Base-by-base conservation (phyloP, 768 basidiomycete species). In the Psilocybe cubensis region DNA sequence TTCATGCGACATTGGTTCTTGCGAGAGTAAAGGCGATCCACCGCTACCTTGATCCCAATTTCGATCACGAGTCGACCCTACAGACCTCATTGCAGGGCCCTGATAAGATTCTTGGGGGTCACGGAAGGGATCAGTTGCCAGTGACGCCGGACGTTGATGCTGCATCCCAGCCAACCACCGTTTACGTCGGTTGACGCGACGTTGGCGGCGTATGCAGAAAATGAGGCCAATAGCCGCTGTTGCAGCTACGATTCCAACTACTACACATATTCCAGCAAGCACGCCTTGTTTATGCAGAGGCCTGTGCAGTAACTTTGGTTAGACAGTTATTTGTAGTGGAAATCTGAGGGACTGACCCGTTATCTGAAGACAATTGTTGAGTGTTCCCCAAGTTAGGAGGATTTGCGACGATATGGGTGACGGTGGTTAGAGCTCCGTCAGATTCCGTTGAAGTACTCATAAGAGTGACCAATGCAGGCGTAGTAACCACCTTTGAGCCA, bases 221-320 rank as follows among this genome's bases (percentile, higher is more conserved):
- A 80, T 62, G n/a, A 79, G 60, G 8, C 79, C 79, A 8, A 80
- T 69, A 7, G 78, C 62, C 21, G 86, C 59, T 0, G 76, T 77
- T 1, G 82, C 78, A 4, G 79, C 74, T 33, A 80, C 71, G 20
- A 93, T 66, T 6, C 87, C 91, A 41, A 88, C 79, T 10, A 78
- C 84, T 6, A 88, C 77, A 69, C 93, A 92, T n/a, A 86, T 83
- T 6, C 88, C 91, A 1, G 86, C 84, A 3, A 91, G 85, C 9
- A 86, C 86, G 2, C 86, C 84, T 25, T 77, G 84, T 66, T 92
- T 86, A 44, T 75, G 72, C 63, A 91, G 82, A 72, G 92, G 87
- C 10, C 84, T 86, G 54, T 17, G 38, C 45, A 21, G 47, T 27
- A 49, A 38, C 53, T 24, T 24, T 38, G n/a, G 35, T 38, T 5